Evolutionary conservation across 768 basidiomycete genomes (phyloP).

Genomic region (Trametes elegans): DNA sequence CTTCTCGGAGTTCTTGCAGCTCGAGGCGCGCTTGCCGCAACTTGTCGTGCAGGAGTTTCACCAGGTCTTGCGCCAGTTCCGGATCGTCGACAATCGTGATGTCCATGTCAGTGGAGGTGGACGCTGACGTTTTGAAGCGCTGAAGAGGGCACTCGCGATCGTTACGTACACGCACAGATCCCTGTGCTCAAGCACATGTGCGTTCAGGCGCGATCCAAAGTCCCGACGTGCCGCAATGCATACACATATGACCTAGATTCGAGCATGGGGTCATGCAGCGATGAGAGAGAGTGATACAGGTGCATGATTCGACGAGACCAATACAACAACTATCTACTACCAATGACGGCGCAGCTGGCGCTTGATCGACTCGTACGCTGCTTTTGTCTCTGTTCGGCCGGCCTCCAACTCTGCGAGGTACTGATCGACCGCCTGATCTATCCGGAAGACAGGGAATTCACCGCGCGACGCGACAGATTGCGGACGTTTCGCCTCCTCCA

Average conservation of each 20-base stretch:
- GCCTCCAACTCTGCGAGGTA: conserved; percentile 72
- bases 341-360: conserved; percentile 70
- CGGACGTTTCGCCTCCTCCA: conserved; percentile 72
- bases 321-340: conserved; percentile 38
- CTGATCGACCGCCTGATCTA: conserved; percentile 70
- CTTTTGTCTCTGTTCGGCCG: conserved; percentile 58
- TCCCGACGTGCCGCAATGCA: no score
- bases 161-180: no score
- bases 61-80: conserved; percentile 8
- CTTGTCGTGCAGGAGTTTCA: conserved; percentile 9
- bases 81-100: not conserved
- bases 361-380: conserved; percentile 66
- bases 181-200: no score
- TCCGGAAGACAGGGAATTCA: conserved; percentile 76
- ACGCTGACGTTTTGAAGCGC: no score
- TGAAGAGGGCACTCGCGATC: no score
- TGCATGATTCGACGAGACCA: not conserved
- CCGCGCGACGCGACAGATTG: conserved; percentile 59
- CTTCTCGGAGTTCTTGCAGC: not conserved
- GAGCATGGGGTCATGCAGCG: not conserved
- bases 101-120: no score
- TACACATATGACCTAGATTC: not conserved
- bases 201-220: no score
- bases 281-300: not conserved
- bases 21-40: conserved; percentile 9